A percentile compares a stretch with the other conserved stretches of the same genome.
Conservation (phyloP, 106 monocot genomes). For the Vanilla planifolia region DNA sequence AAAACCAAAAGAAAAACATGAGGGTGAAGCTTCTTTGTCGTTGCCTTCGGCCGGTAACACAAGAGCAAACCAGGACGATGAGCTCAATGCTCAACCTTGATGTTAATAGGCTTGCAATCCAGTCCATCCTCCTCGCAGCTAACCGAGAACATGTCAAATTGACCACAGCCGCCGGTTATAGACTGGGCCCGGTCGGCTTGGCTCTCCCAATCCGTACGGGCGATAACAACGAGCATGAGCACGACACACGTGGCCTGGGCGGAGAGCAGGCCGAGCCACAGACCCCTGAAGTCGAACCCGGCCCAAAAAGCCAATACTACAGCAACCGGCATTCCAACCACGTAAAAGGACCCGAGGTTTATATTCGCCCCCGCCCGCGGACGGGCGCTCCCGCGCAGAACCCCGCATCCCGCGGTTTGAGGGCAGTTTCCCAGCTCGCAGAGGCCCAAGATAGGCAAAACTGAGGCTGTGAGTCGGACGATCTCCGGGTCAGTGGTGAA, state of each 20-base stretch:
- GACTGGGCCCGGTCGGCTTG: constrained; percentile 21
- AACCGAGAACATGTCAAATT: not conserved
- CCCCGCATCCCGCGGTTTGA: constrained; percentile 39
- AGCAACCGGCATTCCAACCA: constrained; percentile 24
- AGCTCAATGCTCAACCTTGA: not conserved
- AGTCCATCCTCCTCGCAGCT: not conserved
- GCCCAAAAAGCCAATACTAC: constrained; percentile 19
- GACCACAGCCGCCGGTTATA: constrained; percentile 16
- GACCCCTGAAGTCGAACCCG: constrained; percentile 21
- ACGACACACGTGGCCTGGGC: constrained; percentile 28
- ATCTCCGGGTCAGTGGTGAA: constrained; percentile 23
- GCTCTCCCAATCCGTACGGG: constrained; percentile 17
- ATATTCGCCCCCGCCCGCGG: constrained; percentile 24
- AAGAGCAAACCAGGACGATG: no score
- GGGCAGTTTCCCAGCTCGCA: constrained; percentile 46
- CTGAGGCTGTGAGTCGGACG: constrained; percentile 9
- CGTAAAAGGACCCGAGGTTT: constrained; percentile 29
- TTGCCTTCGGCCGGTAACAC: no score
- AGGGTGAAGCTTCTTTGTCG: no score
- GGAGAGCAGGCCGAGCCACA: constrained; percentile 24
- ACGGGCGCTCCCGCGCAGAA: constrained; percentile 29
- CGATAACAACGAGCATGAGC: constrained; percentile 18
- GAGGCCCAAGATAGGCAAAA: constrained; percentile 25
- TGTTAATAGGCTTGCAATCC: not conserved
- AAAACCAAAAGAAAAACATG: no score